These are phyloP conservation scores for Stylonectria norvegica DNA, from an alignment of 2,329 filamentous ascomycete genomes.

Conservation along the genomic window DNA sequence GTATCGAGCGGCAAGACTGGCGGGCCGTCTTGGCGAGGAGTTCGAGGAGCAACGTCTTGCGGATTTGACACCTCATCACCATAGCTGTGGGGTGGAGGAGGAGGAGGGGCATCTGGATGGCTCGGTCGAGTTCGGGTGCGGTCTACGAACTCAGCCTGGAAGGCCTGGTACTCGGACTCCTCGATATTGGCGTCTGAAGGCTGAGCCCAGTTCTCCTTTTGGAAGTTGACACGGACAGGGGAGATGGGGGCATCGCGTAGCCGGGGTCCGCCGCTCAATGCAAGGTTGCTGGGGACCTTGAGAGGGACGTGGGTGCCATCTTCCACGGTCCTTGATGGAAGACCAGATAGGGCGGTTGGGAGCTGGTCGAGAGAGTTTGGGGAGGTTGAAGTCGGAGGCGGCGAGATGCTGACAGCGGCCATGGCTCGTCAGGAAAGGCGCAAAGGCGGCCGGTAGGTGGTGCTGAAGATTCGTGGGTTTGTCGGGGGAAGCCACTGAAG, in stretches of 20 bases:
- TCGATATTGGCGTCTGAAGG: constrained; percentile 54
- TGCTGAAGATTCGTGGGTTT: not conserved
- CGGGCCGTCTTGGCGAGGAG: constrained; percentile 5
- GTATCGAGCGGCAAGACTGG: constrained; percentile 8
- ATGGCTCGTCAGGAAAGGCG: constrained; percentile 22
- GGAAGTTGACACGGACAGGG: constrained; percentile 54
- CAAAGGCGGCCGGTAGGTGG: not conserved
- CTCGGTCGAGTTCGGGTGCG: constrained; percentile 19
- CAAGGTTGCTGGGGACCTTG: constrained; percentile 27
- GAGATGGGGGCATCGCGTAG: constrained; percentile 53
- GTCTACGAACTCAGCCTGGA: constrained; percentile 26
- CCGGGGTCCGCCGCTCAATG: constrained; percentile 37
- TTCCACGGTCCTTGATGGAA: constrained; percentile 21
- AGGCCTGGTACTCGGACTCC: constrained; percentile 28
- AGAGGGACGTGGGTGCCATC: constrained; percentile 35
- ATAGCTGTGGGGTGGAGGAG: constrained; percentile 26
- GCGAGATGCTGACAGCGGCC: constrained; percentile 35
- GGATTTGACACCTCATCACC: constrained; percentile 9
- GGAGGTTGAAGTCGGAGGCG: constrained; percentile 31
- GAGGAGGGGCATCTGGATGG: no score
- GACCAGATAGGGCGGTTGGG: no score
- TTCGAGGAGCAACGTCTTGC: constrained; percentile 5
- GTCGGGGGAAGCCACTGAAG: not conserved
- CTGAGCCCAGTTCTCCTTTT: constrained; percentile 50
- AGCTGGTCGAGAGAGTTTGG: constrained; percentile 22